Base-by-base conservation (phyloP, 768 basidiomycete species). In the Bullera alba region DNA sequence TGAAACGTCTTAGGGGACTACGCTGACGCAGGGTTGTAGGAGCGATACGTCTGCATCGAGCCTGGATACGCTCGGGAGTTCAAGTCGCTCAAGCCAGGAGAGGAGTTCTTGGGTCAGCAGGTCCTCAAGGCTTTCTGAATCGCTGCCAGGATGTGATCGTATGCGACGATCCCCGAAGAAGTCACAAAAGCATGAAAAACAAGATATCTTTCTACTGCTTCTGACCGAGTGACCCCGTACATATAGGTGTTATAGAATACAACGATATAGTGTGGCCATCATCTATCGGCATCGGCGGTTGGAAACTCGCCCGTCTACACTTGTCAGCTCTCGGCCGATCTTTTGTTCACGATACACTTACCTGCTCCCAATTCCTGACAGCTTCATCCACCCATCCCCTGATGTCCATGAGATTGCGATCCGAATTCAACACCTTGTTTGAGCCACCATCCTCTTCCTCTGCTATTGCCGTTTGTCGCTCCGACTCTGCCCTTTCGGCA, bases 1-100 rank as follows among this genome's bases (percentile, higher is more conserved):
- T 12, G 15, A 4, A 46, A 25, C 38, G 23, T 42, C 49, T 29
- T 22, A 25, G 12, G 10, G 16, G 14, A 2, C 32, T 42, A 5
- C 6, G n/a, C 6, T n/a, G 17, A 7, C n/a, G n/a, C n/a, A n/a
- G n/a, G n/a, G 10, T 1, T 15, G 15, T 86, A 88, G 89, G 83
- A 87, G 53, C 78, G 73, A 30, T 96, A 82, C 67, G 79, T 95
- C 35, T 96, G 93, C 60, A 82, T 95, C 48, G 93, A 97, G 73
- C 92, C 93, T 14, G 91, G 91, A 17, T 78, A 79, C 69, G 90
- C 88, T 3, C 75, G 80, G 37, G 85, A 86, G 10, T 91, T 82
- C 70, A 81, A 79, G 23, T 73, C 71, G 43, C 71, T 90, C 5
- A 77, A 75, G 34, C 75, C 83, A 6, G 84, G 84, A 25, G 74